phyloP scores from a whole-genome alignment of 2,329 filamentous ascomycete genomes.

The Fusarium stilboides region DNA sequence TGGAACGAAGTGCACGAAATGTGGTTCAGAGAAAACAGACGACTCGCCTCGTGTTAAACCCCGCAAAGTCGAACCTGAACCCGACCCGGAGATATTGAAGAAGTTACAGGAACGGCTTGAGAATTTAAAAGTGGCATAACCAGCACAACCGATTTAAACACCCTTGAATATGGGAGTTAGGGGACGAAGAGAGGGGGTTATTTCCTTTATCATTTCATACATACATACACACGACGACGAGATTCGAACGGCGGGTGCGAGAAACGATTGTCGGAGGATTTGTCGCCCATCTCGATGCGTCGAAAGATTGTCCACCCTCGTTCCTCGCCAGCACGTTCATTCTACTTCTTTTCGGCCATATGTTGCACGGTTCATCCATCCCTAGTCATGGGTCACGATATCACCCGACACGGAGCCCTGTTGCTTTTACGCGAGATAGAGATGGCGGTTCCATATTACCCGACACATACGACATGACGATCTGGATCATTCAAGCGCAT shows the following conservation, averaged over 20 bases:
- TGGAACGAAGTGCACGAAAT: constrained; percentile 71
- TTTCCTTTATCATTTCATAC: constrained; percentile 40
- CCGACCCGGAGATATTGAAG: constrained; percentile 73
- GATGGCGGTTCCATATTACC: constrained; percentile 22
- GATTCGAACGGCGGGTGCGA: constrained; percentile 35
- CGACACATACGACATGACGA: constrained; percentile 47
- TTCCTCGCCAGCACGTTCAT: constrained; percentile 27
- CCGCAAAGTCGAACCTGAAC: constrained; percentile 72
- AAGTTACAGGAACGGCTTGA: constrained; percentile 71
- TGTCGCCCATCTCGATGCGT: constrained; percentile 24
- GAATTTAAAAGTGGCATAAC: constrained; percentile 57
- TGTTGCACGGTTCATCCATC: constrained; percentile 35
- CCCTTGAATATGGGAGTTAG: constrained; percentile 20
- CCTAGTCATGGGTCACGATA: constrained; percentile 17
- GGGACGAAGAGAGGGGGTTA: constrained; percentile 43
- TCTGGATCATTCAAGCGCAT: constrained; percentile 44
- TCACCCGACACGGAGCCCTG: constrained; percentile 31
- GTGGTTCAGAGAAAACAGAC: constrained; percentile 72
- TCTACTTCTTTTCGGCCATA: constrained; percentile 40
- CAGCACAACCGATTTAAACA: constrained; percentile 2
- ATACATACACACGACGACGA: constrained; percentile 29
- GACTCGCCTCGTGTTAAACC: constrained; percentile 72
- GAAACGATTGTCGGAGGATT: constrained; percentile 23
- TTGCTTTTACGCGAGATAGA: constrained; percentile 37
- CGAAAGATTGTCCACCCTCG: constrained; percentile 29